Evolutionary conservation across 192 early-diverging fungal species (phyloP).

Genomic region (Lobosporangium transversale): DNA sequence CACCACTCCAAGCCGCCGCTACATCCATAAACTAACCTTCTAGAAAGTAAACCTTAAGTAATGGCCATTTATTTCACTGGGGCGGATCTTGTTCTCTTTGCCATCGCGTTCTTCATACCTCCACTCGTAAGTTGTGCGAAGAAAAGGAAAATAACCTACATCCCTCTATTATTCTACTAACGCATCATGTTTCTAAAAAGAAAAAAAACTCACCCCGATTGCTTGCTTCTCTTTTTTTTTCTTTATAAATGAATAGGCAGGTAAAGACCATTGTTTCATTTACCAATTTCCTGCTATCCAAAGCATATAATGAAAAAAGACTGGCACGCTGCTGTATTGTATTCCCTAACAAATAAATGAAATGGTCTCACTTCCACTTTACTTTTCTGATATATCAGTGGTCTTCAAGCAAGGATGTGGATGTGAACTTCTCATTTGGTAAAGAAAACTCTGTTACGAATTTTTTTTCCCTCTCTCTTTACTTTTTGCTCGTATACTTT

Average conservation of each 20-base stretch:
- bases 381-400: conserved; percentile 18
- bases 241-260: background rate
- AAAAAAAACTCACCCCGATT: background rate
- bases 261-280: background rate
- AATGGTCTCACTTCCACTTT: background rate
- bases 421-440: conserved; percentile 35
- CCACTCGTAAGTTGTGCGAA: conserved; percentile 52
- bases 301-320: no score
- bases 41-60: no score
- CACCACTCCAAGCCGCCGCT: no score
- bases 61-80: conserved; percentile 54
- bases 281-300: no score
- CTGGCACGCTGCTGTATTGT: no score
- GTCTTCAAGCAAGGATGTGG: conserved; percentile 47
- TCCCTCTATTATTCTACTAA: no score
- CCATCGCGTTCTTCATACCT: conserved; percentile 61
- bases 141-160: no score
- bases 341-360: no score
- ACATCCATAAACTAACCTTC: no score
- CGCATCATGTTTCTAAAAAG: background rate
- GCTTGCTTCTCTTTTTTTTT: background rate
- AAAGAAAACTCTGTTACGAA: background rate
- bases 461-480: conserved; percentile 1
- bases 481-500: background rate
- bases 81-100: conserved; percentile 60